These are phyloP conservation scores for Lichina pygmaea DNA, from an alignment of 495 filamentous ascomycete species.

Conservation along the genomic window DNA sequence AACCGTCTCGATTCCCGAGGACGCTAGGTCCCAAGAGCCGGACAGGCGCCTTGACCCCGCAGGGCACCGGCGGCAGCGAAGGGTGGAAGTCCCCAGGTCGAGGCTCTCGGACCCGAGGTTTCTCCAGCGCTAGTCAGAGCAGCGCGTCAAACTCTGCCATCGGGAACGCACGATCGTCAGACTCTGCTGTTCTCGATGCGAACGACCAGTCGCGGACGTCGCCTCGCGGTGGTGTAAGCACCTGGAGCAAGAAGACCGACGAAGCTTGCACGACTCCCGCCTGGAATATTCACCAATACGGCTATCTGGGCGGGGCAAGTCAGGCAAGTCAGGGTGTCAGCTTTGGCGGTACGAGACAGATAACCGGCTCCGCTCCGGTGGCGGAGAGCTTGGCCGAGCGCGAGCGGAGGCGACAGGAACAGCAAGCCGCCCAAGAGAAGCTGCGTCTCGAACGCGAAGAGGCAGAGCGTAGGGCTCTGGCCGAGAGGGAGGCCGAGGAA, in stretches of 20 bases:
- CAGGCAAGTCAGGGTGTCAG: slow-evolving; percentile 85
- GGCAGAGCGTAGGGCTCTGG: slow-evolving; percentile 29
- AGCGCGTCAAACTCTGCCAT: slow-evolving; percentile 10
- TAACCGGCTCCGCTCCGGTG: slow-evolving; percentile 53
- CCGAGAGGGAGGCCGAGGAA: slow-evolving; percentile 42
- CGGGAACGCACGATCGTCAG: slow-evolving; percentile 6
- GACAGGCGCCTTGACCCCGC: slow-evolving; percentile 32
- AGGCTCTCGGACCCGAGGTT: slow-evolving; percentile 24
- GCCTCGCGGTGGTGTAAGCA: slow-evolving; percentile 34
- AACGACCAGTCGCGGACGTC: slow-evolving; percentile 12
- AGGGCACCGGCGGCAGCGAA: slow-evolving; percentile 28
- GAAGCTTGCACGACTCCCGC: slow-evolving; percentile 61
- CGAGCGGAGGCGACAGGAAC: slow-evolving; percentile 28
- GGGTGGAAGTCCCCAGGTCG: slow-evolving; percentile 5
- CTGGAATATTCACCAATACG: slow-evolving; percentile 98
- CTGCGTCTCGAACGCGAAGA: slow-evolving; percentile 34
- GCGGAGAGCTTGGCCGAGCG: slow-evolving; percentile 52
- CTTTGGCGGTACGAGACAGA: slow-evolving; percentile 78
- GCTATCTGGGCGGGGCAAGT: slow-evolving; percentile 93
- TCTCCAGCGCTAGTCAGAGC: slow-evolving; percentile 40
- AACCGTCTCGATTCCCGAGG: slow-evolving; percentile 43
- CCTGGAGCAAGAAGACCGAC: slow-evolving; percentile 71
- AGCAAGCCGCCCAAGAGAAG: slow-evolving; percentile 28
- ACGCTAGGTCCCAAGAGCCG: slow-evolving; percentile 44
- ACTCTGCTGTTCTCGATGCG: slow-evolving; percentile 12